Percentiles rank a stretch among this genome's conserved stretches.
phyloP scores from a whole-genome alignment of 2,329 filamentous ascomycete species.

The Trichoderma asperellum region DNA sequence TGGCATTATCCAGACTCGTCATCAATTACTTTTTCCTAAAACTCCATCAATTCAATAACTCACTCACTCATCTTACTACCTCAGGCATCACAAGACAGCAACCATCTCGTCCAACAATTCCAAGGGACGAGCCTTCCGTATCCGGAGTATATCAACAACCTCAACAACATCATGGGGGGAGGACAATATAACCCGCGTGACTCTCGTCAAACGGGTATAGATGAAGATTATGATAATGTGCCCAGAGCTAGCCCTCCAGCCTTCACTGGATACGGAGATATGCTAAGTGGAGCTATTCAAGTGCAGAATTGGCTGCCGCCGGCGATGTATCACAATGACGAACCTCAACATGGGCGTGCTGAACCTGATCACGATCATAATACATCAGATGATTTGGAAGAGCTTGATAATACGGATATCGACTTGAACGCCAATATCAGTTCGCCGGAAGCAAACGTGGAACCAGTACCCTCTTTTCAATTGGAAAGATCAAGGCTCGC shows the following conservation, averaged over 20 bases:
- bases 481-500: constrained; percentile 2
- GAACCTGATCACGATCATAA: background rate
- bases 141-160: background rate
- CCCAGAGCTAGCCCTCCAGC: background rate
- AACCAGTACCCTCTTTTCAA: background rate
- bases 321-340: background rate
- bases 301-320: background rate
- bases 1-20: background rate
- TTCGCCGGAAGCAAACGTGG: background rate
- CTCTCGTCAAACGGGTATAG: background rate
- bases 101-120: background rate
- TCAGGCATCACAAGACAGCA: background rate
- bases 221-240: background rate
- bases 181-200: background rate
- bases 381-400: background rate
- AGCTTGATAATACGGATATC: background rate
- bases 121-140: background rate
- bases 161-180: constrained; percentile 5
- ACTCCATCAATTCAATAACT: background rate
- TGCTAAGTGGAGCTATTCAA: background rate
- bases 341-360: background rate
- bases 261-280: background rate
- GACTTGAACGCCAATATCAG: background rate
- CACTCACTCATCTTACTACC: background rate
- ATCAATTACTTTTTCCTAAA: background rate